A percentile compares a stretch with the other conserved stretches of the same genome.
Evolutionary conservation across 768 basidiomycete genomes (phyloP).

Genomic region (Mycena filopes): DNA sequence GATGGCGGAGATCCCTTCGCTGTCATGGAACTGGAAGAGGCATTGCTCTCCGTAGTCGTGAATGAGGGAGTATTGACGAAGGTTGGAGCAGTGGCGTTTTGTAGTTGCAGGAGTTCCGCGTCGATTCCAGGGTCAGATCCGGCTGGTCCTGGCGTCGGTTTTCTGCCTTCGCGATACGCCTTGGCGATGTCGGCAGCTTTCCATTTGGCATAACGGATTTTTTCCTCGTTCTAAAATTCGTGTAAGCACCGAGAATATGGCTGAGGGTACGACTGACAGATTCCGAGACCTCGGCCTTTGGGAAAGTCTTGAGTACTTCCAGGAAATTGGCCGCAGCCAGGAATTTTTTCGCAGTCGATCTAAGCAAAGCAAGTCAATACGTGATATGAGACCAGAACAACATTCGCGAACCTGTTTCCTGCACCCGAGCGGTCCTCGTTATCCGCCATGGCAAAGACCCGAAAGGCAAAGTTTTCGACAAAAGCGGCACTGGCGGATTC

Average conservation of each 20-base stretch:
- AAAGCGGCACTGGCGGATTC: conserved; percentile 88
- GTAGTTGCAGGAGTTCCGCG: conserved; percentile 33
- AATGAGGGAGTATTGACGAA: conserved; percentile 1
- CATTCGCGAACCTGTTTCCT: conserved; percentile 72
- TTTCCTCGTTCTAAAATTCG: conserved; percentile 75
- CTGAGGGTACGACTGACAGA: conserved; percentile 53
- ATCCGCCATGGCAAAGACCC: conserved; percentile 89
- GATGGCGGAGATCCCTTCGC: conserved; percentile 38
- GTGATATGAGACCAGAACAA: background rate
- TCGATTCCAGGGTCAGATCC: conserved; percentile 49
- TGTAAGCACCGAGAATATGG: conserved; percentile 13
- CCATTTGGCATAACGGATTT: conserved; percentile 96
- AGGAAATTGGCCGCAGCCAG: conserved; percentile 95
- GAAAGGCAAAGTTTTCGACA: conserved; percentile 94
- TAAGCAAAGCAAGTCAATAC: conserved; percentile 42
- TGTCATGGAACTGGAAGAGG: conserved; percentile 5
- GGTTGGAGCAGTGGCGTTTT: conserved; percentile 13
- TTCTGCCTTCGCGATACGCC: conserved; percentile 92
- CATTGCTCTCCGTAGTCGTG: conserved; percentile 22
- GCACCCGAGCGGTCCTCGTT: conserved; percentile 87
- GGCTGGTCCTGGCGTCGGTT: conserved; percentile 83
- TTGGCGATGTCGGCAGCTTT: conserved; percentile 96
- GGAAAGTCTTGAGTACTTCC: conserved; percentile 86
- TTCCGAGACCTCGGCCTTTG: conserved; percentile 64
- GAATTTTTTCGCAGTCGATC: conserved; percentile 93